Conservation (phyloP, 805 yeast genomes). For the Priceomyces fermenticarens region DNA sequence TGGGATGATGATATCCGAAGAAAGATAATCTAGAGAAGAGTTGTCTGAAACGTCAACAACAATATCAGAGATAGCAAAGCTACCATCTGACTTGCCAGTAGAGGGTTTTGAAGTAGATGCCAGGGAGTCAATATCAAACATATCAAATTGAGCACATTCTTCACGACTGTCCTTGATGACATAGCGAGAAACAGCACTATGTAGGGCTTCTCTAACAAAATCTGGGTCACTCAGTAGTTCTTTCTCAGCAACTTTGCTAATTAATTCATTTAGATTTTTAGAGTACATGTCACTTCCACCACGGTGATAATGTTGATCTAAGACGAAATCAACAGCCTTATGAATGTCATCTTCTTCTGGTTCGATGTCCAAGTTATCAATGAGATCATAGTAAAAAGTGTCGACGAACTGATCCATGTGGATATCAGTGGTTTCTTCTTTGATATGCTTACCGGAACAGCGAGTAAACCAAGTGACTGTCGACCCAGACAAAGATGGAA, state of each 20-base stretch:
- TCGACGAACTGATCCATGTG: background rate
- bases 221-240: constrained; percentile 4
- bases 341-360: background rate
- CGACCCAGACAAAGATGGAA: background rate
- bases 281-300: background rate
- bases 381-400: background rate
- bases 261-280: background rate
- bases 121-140: too few relatives aligned
- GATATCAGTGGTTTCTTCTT: background rate
- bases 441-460: background rate
- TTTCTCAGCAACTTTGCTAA: background rate
- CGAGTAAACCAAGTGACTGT: constrained; percentile 1
- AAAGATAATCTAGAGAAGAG: background rate
- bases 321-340: constrained; percentile 1
- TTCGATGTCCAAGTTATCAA: background rate
- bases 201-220: constrained; percentile 3
- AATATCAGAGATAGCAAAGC: background rate
- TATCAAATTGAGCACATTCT: too few relatives aligned
- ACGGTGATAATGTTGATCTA: constrained; percentile 1
- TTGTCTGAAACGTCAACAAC: background rate
- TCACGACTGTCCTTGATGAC: background rate
- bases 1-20: constrained; percentile 1
- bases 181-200: constrained; percentile 3
- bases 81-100: too few relatives aligned
- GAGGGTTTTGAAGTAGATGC: too few relatives aligned